Conservation (phyloP, 2,329 filamentous ascomycete genomes). For the Neopestalotiopsis clavispora region DNA sequence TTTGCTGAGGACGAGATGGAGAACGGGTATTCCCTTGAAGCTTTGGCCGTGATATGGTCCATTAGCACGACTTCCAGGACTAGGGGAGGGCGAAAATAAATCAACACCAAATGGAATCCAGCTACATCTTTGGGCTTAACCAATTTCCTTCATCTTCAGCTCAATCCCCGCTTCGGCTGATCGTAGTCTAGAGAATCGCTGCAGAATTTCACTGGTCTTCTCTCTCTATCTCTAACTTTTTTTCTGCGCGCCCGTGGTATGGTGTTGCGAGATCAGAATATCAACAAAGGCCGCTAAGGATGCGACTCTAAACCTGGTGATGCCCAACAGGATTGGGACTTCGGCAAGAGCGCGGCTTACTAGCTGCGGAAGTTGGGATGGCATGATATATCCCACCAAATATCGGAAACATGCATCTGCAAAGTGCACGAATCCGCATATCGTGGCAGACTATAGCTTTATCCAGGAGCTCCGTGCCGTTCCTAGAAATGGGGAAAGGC, state of each 20-base stretch:
- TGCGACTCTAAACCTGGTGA: conserved; percentile 5
- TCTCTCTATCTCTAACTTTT: too few relatives aligned
- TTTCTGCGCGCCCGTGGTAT: neutral
- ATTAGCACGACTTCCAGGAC: neutral
- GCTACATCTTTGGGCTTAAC: neutral
- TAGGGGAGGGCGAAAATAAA: neutral
- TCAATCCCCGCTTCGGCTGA: neutral
- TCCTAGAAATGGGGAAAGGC: neutral
- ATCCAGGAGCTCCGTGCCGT: conserved; percentile 8
- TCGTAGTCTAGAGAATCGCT: neutral
- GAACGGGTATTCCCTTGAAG: conserved; percentile 16
- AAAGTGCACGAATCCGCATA: neutral
- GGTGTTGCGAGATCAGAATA: neutral
- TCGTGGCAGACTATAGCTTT: conserved; percentile 1
- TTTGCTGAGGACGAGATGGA: conserved; percentile 15
- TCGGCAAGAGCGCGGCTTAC: conserved; percentile 7
- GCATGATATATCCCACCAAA: conserved; percentile 1
- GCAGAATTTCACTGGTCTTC: neutral
- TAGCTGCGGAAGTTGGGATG: conserved; percentile 10
- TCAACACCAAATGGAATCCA: neutral
- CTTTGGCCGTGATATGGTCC: neutral
- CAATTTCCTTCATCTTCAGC: neutral
- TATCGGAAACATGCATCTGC: conserved; percentile 9
- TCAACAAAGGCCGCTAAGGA: neutral
- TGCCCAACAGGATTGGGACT: conserved; percentile 5